Conservation (phyloP, 768 basidiomycete genomes). For the Lactifluus piperatus region DNA sequence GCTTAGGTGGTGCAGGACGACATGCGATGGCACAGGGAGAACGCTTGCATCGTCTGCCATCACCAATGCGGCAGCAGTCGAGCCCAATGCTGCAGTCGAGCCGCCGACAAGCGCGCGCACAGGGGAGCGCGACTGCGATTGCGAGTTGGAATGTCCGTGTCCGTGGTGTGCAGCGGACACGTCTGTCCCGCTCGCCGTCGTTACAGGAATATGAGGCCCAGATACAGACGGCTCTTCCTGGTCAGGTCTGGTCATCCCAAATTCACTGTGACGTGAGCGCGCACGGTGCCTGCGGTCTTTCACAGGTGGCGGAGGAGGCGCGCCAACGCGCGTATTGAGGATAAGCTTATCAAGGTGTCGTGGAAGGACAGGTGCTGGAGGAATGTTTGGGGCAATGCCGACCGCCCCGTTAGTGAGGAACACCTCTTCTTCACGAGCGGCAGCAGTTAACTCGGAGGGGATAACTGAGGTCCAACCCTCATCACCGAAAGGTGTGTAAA, state of each 20-base stretch:
- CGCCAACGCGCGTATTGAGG: conserved; percentile 46
- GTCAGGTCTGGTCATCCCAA: conserved; percentile 14
- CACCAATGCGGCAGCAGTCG: conserved; percentile 25
- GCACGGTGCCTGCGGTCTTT: conserved; percentile 15
- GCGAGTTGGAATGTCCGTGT: conserved; percentile 3
- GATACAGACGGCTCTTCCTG: conserved; percentile 16
- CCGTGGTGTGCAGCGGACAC: conserved; percentile 20
- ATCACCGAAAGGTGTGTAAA: conserved; percentile 23
- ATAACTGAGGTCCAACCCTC: conserved; percentile 70
- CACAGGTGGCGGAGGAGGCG: conserved; percentile 17
- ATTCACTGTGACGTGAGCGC: conserved; percentile 17
- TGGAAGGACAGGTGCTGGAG: conserved; percentile 81
- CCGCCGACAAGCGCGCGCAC: conserved; percentile 19
- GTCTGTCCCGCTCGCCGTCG: conserved; percentile 28
- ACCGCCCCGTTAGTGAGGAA: conserved; percentile 38
- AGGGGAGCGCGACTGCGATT: conserved; percentile 12
- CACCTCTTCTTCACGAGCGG: conserved; percentile 77
- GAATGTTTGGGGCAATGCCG: conserved; percentile 67
- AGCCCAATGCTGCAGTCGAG: neutral
- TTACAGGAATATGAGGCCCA: conserved; percentile 24
- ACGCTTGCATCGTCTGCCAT: conserved; percentile 84
- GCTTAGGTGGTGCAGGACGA: conserved; percentile 88
- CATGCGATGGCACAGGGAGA: conserved; percentile 87
- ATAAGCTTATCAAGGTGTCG: conserved; percentile 92
- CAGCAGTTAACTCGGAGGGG: conserved; percentile 68